These are phyloP conservation scores for Madurella fahalii DNA, from an alignment of 2,329 filamentous ascomycete species.

Conservation along the genomic window DNA sequence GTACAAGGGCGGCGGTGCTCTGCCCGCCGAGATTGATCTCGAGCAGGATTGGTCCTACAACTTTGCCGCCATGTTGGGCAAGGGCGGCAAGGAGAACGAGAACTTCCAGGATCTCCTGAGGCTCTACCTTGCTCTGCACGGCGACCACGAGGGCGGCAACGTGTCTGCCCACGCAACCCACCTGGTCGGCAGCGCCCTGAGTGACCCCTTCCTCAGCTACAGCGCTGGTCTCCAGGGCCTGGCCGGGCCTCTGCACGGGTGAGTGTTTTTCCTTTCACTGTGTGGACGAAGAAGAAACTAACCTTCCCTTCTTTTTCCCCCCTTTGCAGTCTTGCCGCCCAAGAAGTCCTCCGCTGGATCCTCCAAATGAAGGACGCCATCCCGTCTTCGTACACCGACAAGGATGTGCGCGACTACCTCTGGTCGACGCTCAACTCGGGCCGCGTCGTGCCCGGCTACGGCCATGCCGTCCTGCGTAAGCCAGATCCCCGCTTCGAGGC, in stretches of 20 bases:
- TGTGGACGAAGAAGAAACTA: background rate
- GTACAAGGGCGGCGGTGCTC: constrained; percentile 68
- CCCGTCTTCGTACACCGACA: constrained; percentile 69
- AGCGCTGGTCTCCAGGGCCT: constrained; percentile 92
- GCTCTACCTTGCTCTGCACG: constrained; percentile 92
- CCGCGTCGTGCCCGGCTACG: constrained; percentile 90
- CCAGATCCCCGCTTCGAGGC: constrained; percentile 96
- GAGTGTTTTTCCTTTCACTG: constrained; percentile 25
- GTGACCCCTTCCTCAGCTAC: constrained; percentile 93
- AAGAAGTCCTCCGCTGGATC: constrained; percentile 96
- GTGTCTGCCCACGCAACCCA: constrained; percentile 95
- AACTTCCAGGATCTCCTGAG: constrained; percentile 93
- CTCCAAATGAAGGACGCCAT: constrained; percentile 91
- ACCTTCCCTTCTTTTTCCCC: constrained; percentile 2
- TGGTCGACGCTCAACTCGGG: constrained; percentile 92
- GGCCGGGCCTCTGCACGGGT: constrained; percentile 85
- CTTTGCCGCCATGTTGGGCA: constrained; percentile 94
- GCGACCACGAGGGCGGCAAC: constrained; percentile 97
- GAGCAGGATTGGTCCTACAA: constrained; percentile 98
- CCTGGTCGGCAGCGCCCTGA: constrained; percentile 88
- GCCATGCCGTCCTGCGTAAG: constrained; percentile 92
- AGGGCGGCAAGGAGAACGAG: constrained; percentile 80
- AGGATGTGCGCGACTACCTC: constrained; percentile 83
- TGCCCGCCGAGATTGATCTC: constrained; percentile 72
- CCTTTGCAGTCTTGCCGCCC: constrained; percentile 69